phyloP scores from a whole-genome alignment of 176 grass and related monocot species.

The Chrysopogon serrulatus region DNA sequence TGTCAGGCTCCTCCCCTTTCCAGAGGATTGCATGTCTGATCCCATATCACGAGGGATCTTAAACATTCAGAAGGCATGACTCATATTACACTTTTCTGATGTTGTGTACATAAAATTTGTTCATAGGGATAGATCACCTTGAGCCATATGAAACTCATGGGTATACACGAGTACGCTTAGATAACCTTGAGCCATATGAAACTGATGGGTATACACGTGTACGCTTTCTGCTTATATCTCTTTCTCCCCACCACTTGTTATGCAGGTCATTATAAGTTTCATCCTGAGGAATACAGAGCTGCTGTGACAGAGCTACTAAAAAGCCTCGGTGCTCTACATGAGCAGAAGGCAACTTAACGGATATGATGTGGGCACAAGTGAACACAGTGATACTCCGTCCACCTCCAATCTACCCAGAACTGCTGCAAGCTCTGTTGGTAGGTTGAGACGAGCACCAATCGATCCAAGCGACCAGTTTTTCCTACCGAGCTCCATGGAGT shows the following conservation, averaged over 20 bases:
- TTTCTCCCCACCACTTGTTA: neutral
- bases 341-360: constrained; percentile 32
- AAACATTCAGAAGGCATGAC: neutral
- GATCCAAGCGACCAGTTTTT: constrained; percentile 40
- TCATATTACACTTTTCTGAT: neutral
- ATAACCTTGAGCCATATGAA: no score
- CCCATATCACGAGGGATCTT: neutral
- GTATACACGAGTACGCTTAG: no score
- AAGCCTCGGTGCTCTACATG: constrained; percentile 44
- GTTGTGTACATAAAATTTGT: neutral
- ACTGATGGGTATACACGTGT: no score
- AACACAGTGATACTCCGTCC: constrained; percentile 11
- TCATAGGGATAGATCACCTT: neutral
- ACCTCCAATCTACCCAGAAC: constrained; percentile 20
- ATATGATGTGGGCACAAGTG: neutral
- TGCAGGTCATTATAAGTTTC: constrained; percentile 81
- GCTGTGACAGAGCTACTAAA: constrained; percentile 57
- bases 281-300: constrained; percentile 63
- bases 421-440: constrained; percentile 29
- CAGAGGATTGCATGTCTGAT: neutral
- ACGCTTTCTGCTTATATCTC: neutral
- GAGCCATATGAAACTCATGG: neutral
- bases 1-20: neutral
- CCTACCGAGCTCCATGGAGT: constrained; percentile 73
- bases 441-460: constrained; percentile 27